Evolutionary conservation across 306 rosid species (phyloP), one percentile per base, ranked within the genome.

Genomic region (Psophocarpus tetragonolobus): DNA sequence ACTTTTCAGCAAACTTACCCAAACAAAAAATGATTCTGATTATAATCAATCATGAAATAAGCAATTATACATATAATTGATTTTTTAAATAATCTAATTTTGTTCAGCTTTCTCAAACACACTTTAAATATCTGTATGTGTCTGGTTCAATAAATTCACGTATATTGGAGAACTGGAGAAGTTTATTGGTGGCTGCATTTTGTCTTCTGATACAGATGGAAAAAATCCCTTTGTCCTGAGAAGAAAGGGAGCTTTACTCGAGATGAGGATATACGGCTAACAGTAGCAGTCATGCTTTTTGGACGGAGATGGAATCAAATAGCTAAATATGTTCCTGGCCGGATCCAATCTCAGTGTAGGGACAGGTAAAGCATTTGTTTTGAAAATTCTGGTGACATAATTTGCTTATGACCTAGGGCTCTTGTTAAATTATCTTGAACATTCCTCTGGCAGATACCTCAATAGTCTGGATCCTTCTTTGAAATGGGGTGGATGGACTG

Each of bases 281-380:
- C 71, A 75, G 91, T 95, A 32, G 99, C 97, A n/a, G 93, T 89
- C 78, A 80, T 86, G 87, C 92, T 95, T 80, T 91, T 92, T 88
- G 99, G 96, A 62, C 88, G 91, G 74, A 95, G 83, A 87, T 95
- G 97, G 99, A 88, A 85, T 77, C 92, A 87, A 81, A 88, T 85
- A 81, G 97, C 99, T 57, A 90, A 88, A 51, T 95, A 80, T 83
- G 87, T 95, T 68, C 96, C 93, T 32, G 97, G 99, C 50, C 90
- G 99, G 73, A 92, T 85, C 72, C 97, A 92, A 83, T 87, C 91
- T 82, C 99, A 95, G 84, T 91, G 97, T 71, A 88, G 99, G 85
- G 99, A 95, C 81, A 95, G 99, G 99, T 95, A 87, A 41, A 23
- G 50, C 61, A 33, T 60, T 41, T 20, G 57, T 17, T 56, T 60